These are phyloP conservation scores for Beta macrorhiza DNA, from an alignment of 179 eudicot genomes.

Conservation along the genomic window DNA sequence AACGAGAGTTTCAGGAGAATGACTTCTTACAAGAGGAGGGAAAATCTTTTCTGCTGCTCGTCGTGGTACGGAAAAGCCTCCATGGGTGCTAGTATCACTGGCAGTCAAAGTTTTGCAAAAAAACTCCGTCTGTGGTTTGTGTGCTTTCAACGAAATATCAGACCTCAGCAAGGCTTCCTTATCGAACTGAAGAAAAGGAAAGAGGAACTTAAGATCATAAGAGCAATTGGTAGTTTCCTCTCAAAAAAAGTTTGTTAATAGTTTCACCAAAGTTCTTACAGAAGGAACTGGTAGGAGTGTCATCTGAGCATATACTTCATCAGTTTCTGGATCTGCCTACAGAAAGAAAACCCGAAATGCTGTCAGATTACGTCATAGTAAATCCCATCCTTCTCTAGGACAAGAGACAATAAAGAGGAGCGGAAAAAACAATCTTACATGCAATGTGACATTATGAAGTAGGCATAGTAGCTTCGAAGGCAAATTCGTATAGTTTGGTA, in stretches of 20 bases:
- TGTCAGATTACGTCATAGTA: constrained; percentile 1
- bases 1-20: constrained; percentile 4
- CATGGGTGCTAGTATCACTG: constrained; percentile 99
- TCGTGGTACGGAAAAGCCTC: constrained; percentile 99
- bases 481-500: constrained; percentile 85
- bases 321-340: constrained; percentile 98
- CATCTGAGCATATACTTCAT: constrained; percentile 99
- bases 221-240: neutral
- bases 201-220: constrained; percentile 2
- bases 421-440: constrained; percentile 44
- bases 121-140: constrained; percentile 87
- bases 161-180: constrained; percentile 89
- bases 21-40: constrained; percentile 73
- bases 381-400: neutral
- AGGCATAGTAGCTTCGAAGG: constrained; percentile 82
- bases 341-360: constrained; percentile 18
- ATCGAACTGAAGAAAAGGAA: constrained; percentile 64
- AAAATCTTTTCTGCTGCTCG: constrained; percentile 96
- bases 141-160: constrained; percentile 69
- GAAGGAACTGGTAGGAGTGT: constrained; percentile 89
- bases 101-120: constrained; percentile 97
- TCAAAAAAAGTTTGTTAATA: neutral
- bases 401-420: neutral
- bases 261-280: constrained; percentile 41
- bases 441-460: constrained; percentile 84